Conservation (phyloP, 2,329 filamentous ascomycete species). For the Aspergillus luchuensis region DNA sequence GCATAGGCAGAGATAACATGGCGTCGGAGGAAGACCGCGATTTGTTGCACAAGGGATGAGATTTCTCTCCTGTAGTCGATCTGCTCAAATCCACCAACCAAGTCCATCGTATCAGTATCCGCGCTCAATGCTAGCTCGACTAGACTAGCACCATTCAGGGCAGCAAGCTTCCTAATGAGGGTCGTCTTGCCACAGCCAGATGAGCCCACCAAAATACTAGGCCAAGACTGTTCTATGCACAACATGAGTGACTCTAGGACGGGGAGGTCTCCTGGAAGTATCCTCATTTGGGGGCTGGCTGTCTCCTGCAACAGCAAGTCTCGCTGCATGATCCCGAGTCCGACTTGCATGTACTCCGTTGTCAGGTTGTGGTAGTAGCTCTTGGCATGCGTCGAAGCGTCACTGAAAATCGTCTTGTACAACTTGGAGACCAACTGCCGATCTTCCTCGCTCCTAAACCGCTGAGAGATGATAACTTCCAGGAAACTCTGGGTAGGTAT, state of each 20-base stretch:
- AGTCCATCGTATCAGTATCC: conserved; percentile 94
- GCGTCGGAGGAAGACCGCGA: conserved; percentile 56
- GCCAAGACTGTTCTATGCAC: conserved; percentile 82
- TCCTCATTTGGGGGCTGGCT: conserved; percentile 34
- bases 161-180: conserved; percentile 78
- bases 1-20: conserved; percentile 36
- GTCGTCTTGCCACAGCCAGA: conserved; percentile 86
- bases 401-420: conserved; percentile 66
- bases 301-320: conserved; percentile 48
- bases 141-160: conserved; percentile 71
- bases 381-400: conserved; percentile 44
- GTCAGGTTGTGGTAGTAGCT: conserved; percentile 74
- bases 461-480: conserved; percentile 78
- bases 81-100: conserved; percentile 96
- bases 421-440: conserved; percentile 65
- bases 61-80: conserved; percentile 77
- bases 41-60: conserved; percentile 59
- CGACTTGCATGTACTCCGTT: conserved; percentile 70
- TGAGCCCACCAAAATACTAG: conserved; percentile 82
- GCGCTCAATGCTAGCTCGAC: conserved; percentile 88
- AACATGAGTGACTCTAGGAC: conserved; percentile 85
- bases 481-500: conserved; percentile 73
- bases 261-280: conserved; percentile 54
- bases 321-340: conserved; percentile 70
- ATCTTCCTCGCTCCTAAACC: conserved; percentile 76